phyloP scores from a whole-genome alignment of 73 alveolate genomes.

The Halteria grandinella region DNA sequence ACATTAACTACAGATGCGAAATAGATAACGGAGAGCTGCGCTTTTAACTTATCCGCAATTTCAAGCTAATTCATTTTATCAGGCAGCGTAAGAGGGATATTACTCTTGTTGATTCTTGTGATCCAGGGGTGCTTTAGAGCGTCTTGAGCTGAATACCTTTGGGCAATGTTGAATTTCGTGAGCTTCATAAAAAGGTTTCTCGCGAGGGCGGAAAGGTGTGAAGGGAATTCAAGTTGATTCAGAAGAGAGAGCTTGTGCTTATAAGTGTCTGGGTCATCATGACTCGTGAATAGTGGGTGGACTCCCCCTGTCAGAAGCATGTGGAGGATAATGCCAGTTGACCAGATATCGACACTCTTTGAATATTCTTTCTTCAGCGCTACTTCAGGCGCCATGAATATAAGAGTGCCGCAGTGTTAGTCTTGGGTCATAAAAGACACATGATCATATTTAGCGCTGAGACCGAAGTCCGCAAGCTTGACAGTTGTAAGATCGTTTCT shows the following conservation, averaged over 20 bases:
- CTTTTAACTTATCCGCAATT: conserved; percentile 43
- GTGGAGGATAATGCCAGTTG: conserved; percentile 79
- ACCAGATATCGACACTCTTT: conserved; percentile 77
- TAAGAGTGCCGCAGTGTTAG: conserved; percentile 78
- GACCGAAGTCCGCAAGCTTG: conserved; percentile 56
- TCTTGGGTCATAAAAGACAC: conserved; percentile 36
- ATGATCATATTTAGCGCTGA: conserved; percentile 60
- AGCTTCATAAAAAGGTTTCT: conserved; percentile 72
- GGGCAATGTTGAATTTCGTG: conserved; percentile 68
- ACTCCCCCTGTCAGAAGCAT: conserved; percentile 76
- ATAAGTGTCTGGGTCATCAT: conserved; percentile 61
- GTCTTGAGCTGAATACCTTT: conserved; percentile 76
- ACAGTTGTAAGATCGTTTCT: conserved; percentile 19
- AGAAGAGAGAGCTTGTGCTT: conserved; percentile 45
- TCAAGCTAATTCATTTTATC: conserved; percentile 67
- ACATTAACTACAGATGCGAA: neutral
- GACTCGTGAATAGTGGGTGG: conserved; percentile 69
- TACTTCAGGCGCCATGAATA: conserved; percentile 90
- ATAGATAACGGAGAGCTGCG: neutral
- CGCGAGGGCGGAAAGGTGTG: conserved; percentile 74
- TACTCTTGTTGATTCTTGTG: conserved; percentile 61
- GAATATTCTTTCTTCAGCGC: conserved; percentile 74
- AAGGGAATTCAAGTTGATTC: conserved; percentile 49
- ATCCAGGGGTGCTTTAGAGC: conserved; percentile 91
- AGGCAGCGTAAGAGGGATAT: conserved; percentile 76